A percentile compares a stretch with the other conserved stretches of the same genome.
These are phyloP conservation scores for Incumbomyces lentus DNA, from an alignment of 2,329 filamentous ascomycete genomes.

Conservation along the genomic window DNA sequence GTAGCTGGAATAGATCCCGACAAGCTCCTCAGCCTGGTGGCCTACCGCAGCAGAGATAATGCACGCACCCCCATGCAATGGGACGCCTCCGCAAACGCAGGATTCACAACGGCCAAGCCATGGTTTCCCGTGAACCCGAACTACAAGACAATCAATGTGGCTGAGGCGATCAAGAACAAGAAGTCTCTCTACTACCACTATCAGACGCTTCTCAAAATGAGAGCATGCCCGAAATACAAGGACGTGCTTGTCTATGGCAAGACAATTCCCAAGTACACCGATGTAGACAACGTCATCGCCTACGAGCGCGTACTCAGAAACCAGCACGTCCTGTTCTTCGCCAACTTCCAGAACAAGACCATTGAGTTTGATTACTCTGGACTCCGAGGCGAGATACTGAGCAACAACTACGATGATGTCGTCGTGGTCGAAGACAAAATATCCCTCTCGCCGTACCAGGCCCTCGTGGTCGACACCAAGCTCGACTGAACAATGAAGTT, in stretches of 20 bases:
- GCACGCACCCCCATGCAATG: constrained; percentile 65
- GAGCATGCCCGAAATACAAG: neutral
- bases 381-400: neutral
- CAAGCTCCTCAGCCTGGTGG: constrained; percentile 39
- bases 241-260: constrained; percentile 1
- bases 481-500: no score
- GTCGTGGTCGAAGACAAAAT: neutral
- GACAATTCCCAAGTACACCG: neutral
- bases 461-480: no score
- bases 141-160: constrained; percentile 53
- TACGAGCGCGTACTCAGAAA: neutral
- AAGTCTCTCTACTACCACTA: constrained; percentile 1
- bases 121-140: constrained; percentile 64
- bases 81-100: constrained; percentile 48
- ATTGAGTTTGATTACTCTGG: neutral
- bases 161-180: constrained; percentile 14
- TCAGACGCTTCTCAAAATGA: neutral
- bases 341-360: constrained; percentile 1
- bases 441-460: no score
- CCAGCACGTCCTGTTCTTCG: neutral
- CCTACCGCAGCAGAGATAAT: constrained; percentile 50
- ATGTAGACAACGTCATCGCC: neutral
- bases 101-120: constrained; percentile 52
- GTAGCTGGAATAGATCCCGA: no score
- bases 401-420: constrained; percentile 1